phyloP scores from a whole-genome alignment of 257 asterid genomes.

The Penstemon newberryi region DNA sequence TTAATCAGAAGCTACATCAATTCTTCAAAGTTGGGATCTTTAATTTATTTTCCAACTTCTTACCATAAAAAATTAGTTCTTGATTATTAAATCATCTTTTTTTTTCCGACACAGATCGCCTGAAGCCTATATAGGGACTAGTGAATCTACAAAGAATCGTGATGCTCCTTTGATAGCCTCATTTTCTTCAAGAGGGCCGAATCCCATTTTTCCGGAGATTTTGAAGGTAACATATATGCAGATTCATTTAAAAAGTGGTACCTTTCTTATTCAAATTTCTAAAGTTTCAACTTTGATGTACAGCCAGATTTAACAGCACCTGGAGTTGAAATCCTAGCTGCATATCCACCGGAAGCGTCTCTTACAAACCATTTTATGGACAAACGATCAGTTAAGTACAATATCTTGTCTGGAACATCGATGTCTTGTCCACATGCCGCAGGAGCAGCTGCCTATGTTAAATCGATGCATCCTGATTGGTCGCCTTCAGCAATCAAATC shows the following conservation, averaged over 20 bases:
- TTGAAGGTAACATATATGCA: slow-evolving; percentile 20
- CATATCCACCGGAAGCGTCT: slow-evolving; percentile 30
- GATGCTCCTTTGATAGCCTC: slow-evolving; percentile 32
- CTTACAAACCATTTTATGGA: too few species aligned
- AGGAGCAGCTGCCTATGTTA: slow-evolving; percentile 27
- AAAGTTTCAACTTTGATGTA: neutral
- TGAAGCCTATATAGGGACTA: slow-evolving; percentile 24
- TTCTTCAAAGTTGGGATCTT: slow-evolving; percentile 23
- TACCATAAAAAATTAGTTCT: too few species aligned
- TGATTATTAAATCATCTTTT: neutral
- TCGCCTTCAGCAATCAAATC: neutral
- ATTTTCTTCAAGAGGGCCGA: slow-evolving; percentile 35
- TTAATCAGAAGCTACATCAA: slow-evolving; percentile 15
- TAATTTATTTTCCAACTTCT: too few species aligned
- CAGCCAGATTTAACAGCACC: slow-evolving; percentile 42
- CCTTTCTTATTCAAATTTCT: neutral
- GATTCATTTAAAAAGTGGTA: neutral
- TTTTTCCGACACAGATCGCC: slow-evolving; percentile 5
- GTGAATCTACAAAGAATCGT: slow-evolving; percentile 25
- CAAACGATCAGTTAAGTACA: slow-evolving; percentile 27
- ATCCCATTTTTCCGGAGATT: slow-evolving; percentile 22
- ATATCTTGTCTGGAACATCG: slow-evolving; percentile 31
- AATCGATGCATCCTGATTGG: too few species aligned
- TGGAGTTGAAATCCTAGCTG: slow-evolving; percentile 38
- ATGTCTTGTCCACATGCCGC: slow-evolving; percentile 39